These are phyloP conservation scores for Trichoderma sp. DNA, from an alignment of 2,329 filamentous ascomycete genomes.

Conservation along the genomic window DNA sequence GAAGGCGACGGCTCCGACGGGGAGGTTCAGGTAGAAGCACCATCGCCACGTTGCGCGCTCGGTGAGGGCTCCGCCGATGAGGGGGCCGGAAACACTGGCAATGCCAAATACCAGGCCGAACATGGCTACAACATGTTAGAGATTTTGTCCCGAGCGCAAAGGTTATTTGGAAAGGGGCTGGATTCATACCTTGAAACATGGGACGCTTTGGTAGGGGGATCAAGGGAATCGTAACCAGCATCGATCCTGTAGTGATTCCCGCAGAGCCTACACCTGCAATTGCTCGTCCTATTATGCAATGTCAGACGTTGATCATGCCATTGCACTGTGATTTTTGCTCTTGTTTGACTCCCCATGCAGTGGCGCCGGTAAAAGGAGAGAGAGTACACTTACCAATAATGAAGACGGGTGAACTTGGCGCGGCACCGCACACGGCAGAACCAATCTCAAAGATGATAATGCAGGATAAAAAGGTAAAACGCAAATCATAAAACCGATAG, in stretches of 20 bases:
- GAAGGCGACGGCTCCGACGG: conserved; percentile 57
- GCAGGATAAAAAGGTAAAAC: conserved; percentile 51
- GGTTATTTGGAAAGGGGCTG: neutral
- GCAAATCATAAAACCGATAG: conserved; percentile 58
- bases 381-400: conserved; percentile 50
- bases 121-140: conserved; percentile 42
- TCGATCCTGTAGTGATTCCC: conserved; percentile 61
- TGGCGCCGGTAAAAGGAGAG: neutral
- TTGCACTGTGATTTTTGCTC: neutral
- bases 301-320: neutral
- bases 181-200: conserved; percentile 53
- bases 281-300: conserved; percentile 43
- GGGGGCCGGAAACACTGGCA: conserved; percentile 56
- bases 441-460: conserved; percentile 60
- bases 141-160: neutral
- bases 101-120: conserved; percentile 61
- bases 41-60: conserved; percentile 55
- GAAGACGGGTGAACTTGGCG: conserved; percentile 57
- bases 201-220: conserved; percentile 64
- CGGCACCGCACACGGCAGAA: conserved; percentile 58
- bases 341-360: neutral
- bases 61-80: conserved; percentile 59
- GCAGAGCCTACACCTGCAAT: conserved; percentile 60
- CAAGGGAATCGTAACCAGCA: conserved; percentile 61
- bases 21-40: conserved; percentile 65